These are phyloP conservation scores for Neobulgaria alba DNA, from an alignment of 2,329 filamentous ascomycete genomes.

Conservation along the genomic window DNA sequence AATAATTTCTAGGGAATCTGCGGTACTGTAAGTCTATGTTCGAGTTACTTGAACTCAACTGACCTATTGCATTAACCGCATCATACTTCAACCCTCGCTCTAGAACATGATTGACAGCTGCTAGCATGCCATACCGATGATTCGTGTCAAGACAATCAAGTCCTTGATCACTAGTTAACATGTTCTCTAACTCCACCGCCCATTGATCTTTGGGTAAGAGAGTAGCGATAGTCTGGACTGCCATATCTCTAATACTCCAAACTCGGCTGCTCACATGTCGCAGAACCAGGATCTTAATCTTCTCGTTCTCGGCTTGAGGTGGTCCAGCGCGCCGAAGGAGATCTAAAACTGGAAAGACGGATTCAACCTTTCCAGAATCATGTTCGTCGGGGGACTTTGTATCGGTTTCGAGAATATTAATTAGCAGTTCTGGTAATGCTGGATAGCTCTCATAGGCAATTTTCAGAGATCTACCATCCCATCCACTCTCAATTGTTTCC, in stretches of 20 bases:
- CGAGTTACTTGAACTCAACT: no score
- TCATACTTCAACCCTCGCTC: not conserved
- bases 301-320: slow-evolving; percentile 44
- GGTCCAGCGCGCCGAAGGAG: slow-evolving; percentile 66
- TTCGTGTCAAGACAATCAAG: not conserved
- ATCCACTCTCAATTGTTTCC: slow-evolving; percentile 48
- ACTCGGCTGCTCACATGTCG: slow-evolving; percentile 58
- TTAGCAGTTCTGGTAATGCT: slow-evolving; percentile 53
- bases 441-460: slow-evolving; percentile 65
- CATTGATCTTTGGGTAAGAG: slow-evolving; percentile 47
- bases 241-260: slow-evolving; percentile 78
- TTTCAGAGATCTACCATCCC: slow-evolving; percentile 54
- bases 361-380: slow-evolving; percentile 47
- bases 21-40: no score
- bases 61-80: no score
- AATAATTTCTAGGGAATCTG: not conserved
- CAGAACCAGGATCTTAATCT: slow-evolving; percentile 50
- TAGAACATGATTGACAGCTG: not conserved
- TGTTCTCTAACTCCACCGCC: slow-evolving; percentile 33
- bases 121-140: not conserved
- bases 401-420: slow-evolving; percentile 45
- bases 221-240: slow-evolving; percentile 62
- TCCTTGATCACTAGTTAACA: slow-evolving; percentile 6
- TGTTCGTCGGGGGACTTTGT: slow-evolving; percentile 7
- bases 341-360: slow-evolving; percentile 76